Evolutionary conservation across 495 filamentous ascomycete species (phyloP), one percentile per base, ranked within the genome.

Genomic region (Penicillium verhagenii): DNA sequence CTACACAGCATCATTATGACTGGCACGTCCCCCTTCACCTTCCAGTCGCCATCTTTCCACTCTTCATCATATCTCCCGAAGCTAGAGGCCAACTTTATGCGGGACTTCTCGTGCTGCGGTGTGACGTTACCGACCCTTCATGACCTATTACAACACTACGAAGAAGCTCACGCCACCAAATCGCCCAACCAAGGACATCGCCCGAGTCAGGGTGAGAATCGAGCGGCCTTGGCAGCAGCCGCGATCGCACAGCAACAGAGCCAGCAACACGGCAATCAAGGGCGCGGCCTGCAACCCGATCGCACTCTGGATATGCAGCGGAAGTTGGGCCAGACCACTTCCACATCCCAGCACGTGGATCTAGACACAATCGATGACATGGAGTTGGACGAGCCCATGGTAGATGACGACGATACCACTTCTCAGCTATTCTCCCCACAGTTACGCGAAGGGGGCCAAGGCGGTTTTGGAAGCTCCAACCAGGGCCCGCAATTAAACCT

Each of bases 11-110:
- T 97, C 66, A 87, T 94, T 63, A 97, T 97, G 92, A 86, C 89
- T 47, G 93, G 94, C 53, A 96, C 94, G 14, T 98, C 94, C 16
- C 94, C 94, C 14, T 96, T 92, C 67, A 75, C 70, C 50, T 91
- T 95, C 66, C 88, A 94, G 69, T 96, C 93, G 18, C 91, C 95
- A 2, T 97, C 93, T 7, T 97, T 87, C 61, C 95, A 98, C 65
- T 98, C 94, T 7, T 96, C 93, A 1, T 97, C 94, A 25, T 98
- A 98, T 72, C 83, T 97, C 37, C 94, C 94, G 6, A 97, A 97
- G 71, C 82, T 97, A 66, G 94, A 98, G 75, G 95, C 95, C 48
- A 91, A 90, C 67, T 97, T 96, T 68, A 92, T 97, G 90, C 86
- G 84, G 62, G 91, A 97, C 74, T 97, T 96, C 73, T 86, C 83